These are phyloP conservation scores for Aspergillus egyptiacus DNA, from an alignment of 495 filamentous ascomycete species.

Conservation along the genomic window DNA sequence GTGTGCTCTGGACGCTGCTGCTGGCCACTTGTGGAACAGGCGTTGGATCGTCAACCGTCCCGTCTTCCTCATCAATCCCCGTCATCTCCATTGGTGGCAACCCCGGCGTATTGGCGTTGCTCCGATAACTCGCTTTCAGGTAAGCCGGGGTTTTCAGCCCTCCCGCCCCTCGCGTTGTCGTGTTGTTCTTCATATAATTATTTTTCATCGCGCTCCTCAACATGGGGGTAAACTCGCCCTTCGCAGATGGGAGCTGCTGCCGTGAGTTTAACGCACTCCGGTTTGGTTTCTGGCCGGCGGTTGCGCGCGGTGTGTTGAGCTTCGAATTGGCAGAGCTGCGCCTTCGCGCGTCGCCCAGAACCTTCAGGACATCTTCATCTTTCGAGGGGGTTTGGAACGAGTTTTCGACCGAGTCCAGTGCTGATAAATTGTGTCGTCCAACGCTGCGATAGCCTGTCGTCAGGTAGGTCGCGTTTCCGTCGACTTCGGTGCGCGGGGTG, in stretches of 20 bases:
- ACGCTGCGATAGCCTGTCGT: slow-evolving; percentile 50
- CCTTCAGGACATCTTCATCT: slow-evolving; percentile 63
- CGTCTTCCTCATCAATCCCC: slow-evolving; percentile 59
- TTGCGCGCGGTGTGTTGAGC: slow-evolving; percentile 64
- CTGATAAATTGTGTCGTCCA: slow-evolving; percentile 46
- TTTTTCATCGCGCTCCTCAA: slow-evolving; percentile 85
- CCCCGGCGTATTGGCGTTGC: slow-evolving; percentile 57
- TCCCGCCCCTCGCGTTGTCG: slow-evolving; percentile 44
- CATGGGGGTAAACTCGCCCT: slow-evolving; percentile 86
- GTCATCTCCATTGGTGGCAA: slow-evolving; percentile 56
- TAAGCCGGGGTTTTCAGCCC: slow-evolving; percentile 64
- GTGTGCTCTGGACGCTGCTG: slow-evolving; percentile 76
- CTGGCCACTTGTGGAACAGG: slow-evolving; percentile 65
- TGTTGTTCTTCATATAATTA: slow-evolving; percentile 55
- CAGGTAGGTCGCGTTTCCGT: slow-evolving; percentile 73
- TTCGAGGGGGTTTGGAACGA: slow-evolving; percentile 84
- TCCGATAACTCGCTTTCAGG: slow-evolving; percentile 53
- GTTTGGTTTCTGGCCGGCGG: slow-evolving; percentile 39
- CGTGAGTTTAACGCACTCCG: slow-evolving; percentile 57
- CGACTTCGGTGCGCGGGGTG: slow-evolving; percentile 69
- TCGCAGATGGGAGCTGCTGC: slow-evolving; percentile 56
- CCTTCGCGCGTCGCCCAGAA: slow-evolving; percentile 54
- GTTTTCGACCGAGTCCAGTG: slow-evolving; percentile 74
- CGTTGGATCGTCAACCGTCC: slow-evolving; percentile 52
- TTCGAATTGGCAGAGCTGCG: slow-evolving; percentile 45